Conservation (phyloP, 345 rosid species). For the Raphanus raphanistrum region DNA sequence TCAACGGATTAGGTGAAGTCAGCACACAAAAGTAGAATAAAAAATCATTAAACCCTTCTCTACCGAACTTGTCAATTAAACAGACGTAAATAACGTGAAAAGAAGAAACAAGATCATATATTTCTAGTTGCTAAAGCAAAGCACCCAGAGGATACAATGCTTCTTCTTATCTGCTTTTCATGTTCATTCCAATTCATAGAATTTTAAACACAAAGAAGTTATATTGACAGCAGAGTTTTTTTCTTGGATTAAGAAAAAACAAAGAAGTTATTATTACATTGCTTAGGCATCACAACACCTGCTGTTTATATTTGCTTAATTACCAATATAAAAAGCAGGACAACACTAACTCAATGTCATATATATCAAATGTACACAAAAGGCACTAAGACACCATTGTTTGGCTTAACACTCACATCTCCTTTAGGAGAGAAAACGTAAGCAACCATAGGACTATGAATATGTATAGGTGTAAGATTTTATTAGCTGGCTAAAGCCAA, state of each 20-base stretch:
- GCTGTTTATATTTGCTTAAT: neutral
- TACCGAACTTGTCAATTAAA: conserved; percentile 22
- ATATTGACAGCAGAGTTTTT: too few relatives aligned
- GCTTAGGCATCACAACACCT: conserved; percentile 4
- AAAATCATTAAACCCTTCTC: conserved; percentile 4
- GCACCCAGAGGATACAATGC: conserved; percentile 4
- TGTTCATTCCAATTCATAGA: neutral
- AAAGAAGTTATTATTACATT: neutral
- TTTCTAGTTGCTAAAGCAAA: neutral
- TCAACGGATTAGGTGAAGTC: neutral
- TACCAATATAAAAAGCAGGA: neutral
- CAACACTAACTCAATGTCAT: neutral
- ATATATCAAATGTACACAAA: neutral
- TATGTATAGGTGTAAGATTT: conserved; percentile 13
- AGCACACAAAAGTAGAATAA: conserved; percentile 1
- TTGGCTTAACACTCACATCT: conserved; percentile 7
- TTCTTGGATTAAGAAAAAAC: too few relatives aligned
- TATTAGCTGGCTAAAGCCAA: conserved; percentile 18
- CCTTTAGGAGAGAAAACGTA: conserved; percentile 9
- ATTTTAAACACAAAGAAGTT: neutral
- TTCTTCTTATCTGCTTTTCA: neutral
- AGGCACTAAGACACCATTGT: neutral
- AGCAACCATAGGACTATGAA: neutral
- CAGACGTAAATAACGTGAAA: conserved; percentile 3
- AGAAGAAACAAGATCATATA: conserved; percentile 1